Percentiles rank a stretch among this genome's conserved stretches.
phyloP scores from a whole-genome alignment of 2,329 filamentous ascomycete species.

The Fusarium poae region DNA sequence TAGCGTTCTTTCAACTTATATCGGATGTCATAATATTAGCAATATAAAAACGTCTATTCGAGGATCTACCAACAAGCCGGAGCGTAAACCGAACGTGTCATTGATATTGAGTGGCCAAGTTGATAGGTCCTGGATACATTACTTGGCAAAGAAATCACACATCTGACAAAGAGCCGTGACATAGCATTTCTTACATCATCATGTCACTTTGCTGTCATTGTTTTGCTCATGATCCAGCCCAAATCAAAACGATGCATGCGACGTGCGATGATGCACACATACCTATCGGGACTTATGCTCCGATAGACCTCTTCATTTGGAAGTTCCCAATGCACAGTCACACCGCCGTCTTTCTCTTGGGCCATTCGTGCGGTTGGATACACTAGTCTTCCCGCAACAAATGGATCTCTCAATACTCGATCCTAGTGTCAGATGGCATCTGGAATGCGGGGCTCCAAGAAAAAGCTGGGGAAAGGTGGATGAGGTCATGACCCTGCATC shows the following conservation, averaged over 20 bases:
- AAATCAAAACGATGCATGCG: neutral
- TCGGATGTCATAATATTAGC: neutral
- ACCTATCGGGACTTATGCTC: neutral
- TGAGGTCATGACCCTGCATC: constrained; percentile 7
- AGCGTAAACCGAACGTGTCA: neutral
- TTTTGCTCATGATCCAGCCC: neutral
- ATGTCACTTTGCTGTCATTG: neutral
- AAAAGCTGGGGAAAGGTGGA: neutral
- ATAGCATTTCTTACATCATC: neutral
- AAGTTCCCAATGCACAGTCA: neutral
- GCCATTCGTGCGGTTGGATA: neutral
- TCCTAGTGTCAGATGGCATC: neutral
- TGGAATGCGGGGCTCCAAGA: neutral
- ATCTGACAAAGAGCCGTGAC: neutral
- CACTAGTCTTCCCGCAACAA: neutral
- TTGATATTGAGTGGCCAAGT: neutral
- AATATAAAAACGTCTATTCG: neutral
- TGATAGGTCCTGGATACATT: too few species aligned
- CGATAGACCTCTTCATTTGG: neutral
- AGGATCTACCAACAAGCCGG: accelerated
- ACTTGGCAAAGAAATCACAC: neutral
- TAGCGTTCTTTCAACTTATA: neutral
- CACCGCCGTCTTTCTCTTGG: neutral
- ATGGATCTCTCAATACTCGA: neutral
- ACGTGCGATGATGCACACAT: neutral